Conservation (phyloP, 805 yeast genomes). For the Tetrapisispora iriomotensis region DNA sequence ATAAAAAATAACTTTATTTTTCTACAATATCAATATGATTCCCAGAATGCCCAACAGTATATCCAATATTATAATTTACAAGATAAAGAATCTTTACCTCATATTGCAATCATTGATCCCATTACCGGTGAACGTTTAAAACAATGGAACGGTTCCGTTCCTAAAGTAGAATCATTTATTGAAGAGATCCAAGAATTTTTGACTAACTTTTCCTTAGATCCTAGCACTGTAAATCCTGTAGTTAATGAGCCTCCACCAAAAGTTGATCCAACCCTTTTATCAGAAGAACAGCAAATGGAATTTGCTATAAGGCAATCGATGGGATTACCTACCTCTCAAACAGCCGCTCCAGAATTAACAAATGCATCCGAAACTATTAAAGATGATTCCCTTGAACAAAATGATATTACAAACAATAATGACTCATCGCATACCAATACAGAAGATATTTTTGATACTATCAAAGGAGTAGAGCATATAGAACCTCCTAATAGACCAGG, state of each 20-base stretch:
- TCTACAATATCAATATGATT: constrained; percentile 74
- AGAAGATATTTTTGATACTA: constrained; percentile 42
- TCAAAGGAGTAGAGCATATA: constrained; percentile 40
- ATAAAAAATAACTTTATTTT: constrained; percentile 67
- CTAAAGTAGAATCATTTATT: constrained; percentile 49
- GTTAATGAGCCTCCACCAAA: constrained; percentile 47
- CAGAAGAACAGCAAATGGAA: constrained; percentile 79
- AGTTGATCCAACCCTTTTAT: constrained; percentile 52
- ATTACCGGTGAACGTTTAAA: constrained; percentile 86
- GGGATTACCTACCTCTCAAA: constrained; percentile 25
- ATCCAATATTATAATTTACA: constrained; percentile 60
- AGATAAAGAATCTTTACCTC: constrained; percentile 51
- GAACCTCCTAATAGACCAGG: constrained; percentile 56
- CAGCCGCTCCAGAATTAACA: too few species aligned
- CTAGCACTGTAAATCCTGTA: constrained; percentile 54
- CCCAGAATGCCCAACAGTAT: constrained; percentile 65
- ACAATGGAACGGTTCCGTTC: constrained; percentile 62
- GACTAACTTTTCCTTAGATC: constrained; percentile 51
- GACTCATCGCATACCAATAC: too few species aligned
- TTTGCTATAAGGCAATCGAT: constrained; percentile 64
- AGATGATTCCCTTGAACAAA: too few species aligned
- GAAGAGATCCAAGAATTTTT: constrained; percentile 65
- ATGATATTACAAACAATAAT: too few species aligned
- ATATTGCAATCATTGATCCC: constrained; percentile 86
- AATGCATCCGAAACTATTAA: too few species aligned